A percentile compares a stretch with the other conserved stretches of the same genome.
phyloP scores from a whole-genome alignment of 148 eudicot genomes.

The Vaccinium corymbosum region DNA sequence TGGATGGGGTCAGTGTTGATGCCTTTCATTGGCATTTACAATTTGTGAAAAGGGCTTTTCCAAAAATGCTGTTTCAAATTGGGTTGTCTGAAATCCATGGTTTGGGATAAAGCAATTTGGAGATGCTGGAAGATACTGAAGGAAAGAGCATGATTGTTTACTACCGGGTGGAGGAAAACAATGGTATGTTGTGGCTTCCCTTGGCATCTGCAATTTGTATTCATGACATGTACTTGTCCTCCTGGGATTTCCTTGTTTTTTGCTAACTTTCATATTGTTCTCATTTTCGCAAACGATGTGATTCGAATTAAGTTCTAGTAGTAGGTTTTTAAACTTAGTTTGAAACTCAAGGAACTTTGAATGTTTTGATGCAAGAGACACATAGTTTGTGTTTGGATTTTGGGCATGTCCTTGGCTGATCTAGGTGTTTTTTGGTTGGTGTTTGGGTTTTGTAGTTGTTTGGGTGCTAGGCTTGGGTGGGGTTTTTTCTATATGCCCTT shows the following conservation, averaged over 20 bases:
- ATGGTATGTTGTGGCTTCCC: conserved; percentile 56
- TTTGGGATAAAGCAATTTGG: conserved; percentile 34
- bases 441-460: no score
- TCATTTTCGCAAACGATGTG: background rate
- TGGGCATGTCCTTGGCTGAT: no score
- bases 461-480: no score
- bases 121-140: conserved; percentile 51
- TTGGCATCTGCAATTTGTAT: conserved; percentile 27
- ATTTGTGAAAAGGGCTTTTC: conserved; percentile 6
- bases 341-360: background rate
- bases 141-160: conserved; percentile 54
- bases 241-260: background rate
- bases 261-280: background rate
- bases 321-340: background rate
- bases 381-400: background rate
- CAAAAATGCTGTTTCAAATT: conserved; percentile 40
- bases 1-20: conserved; percentile 71
- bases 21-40: conserved; percentile 52
- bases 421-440: no score
- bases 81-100: conserved; percentile 53
- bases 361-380: background rate
- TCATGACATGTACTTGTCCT: background rate
- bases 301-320: background rate
- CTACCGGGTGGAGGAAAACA: conserved; percentile 60
- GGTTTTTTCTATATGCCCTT: no score